Percentiles rank a stretch among this genome's conserved stretches.
phyloP scores from a whole-genome alignment of 169 alveolate species.

The Plasmodium reichenowi region DNA sequence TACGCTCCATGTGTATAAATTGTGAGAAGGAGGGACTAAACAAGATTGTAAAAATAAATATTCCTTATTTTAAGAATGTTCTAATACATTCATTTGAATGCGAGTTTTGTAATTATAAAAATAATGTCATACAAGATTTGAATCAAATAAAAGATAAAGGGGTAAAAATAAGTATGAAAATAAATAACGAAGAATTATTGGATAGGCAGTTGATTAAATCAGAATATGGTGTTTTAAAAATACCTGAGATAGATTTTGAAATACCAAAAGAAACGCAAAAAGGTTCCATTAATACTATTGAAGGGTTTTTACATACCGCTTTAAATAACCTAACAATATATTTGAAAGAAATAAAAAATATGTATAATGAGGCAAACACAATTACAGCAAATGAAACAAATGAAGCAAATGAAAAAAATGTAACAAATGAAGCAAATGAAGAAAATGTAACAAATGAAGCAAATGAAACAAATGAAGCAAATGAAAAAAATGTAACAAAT shows the following conservation, averaged over 20 bases:
- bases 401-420: neutral
- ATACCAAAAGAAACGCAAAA: slow-evolving; percentile 94
- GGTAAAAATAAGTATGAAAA: slow-evolving; percentile 87
- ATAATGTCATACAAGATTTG: slow-evolving; percentile 94
- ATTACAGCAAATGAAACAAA: neutral
- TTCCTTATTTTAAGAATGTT: slow-evolving; percentile 94
- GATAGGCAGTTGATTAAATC: slow-evolving; percentile 94
- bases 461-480: neutral
- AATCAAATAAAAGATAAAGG: slow-evolving; percentile 95
- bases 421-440: neutral
- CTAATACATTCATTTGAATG: slow-evolving; percentile 90
- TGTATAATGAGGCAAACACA: slow-evolving; percentile 54
- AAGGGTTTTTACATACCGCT: slow-evolving; percentile 78
- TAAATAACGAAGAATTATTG: slow-evolving; percentile 86
- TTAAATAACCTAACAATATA: slow-evolving; percentile 76
- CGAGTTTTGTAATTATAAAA: slow-evolving; percentile 93
- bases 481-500: neutral
- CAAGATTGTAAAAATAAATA: slow-evolving; percentile 89
- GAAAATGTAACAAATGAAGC: neutral
- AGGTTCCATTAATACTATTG: slow-evolving; percentile 94
- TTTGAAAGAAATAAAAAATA: slow-evolving; percentile 30
- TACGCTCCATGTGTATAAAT: slow-evolving; percentile 91
- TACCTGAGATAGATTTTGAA: slow-evolving; percentile 95
- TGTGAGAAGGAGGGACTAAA: slow-evolving; percentile 94
- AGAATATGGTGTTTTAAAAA: slow-evolving; percentile 88